These are phyloP conservation scores for Lactuca sativa DNA, from an alignment of 129 eudicot species.

Conservation along the genomic window DNA sequence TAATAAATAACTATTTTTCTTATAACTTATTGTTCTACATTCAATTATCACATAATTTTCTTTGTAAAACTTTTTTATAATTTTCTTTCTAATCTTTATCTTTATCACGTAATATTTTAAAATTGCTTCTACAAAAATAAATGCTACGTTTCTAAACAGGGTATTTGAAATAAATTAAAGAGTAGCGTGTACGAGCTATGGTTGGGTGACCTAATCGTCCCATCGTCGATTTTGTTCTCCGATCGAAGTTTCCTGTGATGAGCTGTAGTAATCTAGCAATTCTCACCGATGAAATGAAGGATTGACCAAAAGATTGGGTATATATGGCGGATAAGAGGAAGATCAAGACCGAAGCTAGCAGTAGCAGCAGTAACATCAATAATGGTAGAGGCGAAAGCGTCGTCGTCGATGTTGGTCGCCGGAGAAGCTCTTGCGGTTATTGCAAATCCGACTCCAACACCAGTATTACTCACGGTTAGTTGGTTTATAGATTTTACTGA, in stretches of 20 bases:
- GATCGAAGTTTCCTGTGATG: constrained; percentile 15
- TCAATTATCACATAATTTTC: no score
- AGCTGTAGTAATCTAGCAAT: background rate
- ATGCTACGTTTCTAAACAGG: background rate
- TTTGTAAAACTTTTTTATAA: no score
- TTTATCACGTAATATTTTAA: no score
- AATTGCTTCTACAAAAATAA: background rate
- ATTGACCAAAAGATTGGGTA: constrained; percentile 17
- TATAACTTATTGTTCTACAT: no score
- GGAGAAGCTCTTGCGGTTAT: constrained; percentile 81
- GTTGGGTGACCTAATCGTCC: constrained; percentile 26
- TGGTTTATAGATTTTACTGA: background rate
- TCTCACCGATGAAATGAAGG: constrained; percentile 15
- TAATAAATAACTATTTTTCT: no score
- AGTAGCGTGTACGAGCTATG: constrained; percentile 10
- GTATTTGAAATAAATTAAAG: constrained; percentile 6
- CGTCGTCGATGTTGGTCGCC: constrained; percentile 72
- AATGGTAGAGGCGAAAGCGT: constrained; percentile 60
- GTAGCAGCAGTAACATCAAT: constrained; percentile 29
- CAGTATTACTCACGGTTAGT: constrained; percentile 76
- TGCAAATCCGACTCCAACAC: constrained; percentile 70
- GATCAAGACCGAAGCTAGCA: constrained; percentile 74
- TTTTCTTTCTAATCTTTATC: no score
- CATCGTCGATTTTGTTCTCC: constrained; percentile 20
- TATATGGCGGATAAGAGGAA: constrained; percentile 59